Base-by-base conservation (phyloP, 75 land plant genomes). In the Sequoiadendron giganteum region DNA sequence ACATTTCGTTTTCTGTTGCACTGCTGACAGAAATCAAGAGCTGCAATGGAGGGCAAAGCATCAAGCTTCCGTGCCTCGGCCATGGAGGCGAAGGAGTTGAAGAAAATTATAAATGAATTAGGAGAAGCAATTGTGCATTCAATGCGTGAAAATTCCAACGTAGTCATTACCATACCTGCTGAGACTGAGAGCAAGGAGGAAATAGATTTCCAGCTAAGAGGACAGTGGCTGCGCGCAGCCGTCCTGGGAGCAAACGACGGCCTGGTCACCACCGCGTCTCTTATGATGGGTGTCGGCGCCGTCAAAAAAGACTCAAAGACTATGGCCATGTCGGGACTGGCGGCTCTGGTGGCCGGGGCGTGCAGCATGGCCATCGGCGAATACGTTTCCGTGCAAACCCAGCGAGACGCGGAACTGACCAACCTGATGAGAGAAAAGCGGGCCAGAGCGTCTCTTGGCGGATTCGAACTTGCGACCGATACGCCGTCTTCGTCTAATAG, bases 361-460 rank as follows among this genome's bases (percentile, higher is more conserved):
- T 95, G 97, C 70, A 93, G 95, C 88, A 97, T 97, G 99, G 97
- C 99, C 83, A 96, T 97, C 15, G 97, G 99, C 0, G 97, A 97
- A 91, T 97, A 93, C 87, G 95, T 97, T 45, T 97, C 99, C 0
- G 97, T 97, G 21, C 95, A 92, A 88, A 92, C 97, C 3, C 99
- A 97, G 82, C 84, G 92, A 5, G 99, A 97, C 83, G 91, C 91
- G 16, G 96, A 97, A 87, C 28, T 93, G 34, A 92, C 94, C 3
- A 91, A 93, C 72, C 75, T 88, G 89, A 90, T 89, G 85, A 56
- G 61, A 56, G 86, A 91, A 65, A 89, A 34, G 68, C 65, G 88
- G 38, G 68, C 45, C 16, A 49, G 49, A 15, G 34, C 43, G 48
- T 19, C 39, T 25, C 38, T 45, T 0, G 11, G 18, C 5, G 61